Evolutionary conservation across 1,284 basidiomycete species (phyloP).

Genomic region (Chondrostereum purpureum): DNA sequence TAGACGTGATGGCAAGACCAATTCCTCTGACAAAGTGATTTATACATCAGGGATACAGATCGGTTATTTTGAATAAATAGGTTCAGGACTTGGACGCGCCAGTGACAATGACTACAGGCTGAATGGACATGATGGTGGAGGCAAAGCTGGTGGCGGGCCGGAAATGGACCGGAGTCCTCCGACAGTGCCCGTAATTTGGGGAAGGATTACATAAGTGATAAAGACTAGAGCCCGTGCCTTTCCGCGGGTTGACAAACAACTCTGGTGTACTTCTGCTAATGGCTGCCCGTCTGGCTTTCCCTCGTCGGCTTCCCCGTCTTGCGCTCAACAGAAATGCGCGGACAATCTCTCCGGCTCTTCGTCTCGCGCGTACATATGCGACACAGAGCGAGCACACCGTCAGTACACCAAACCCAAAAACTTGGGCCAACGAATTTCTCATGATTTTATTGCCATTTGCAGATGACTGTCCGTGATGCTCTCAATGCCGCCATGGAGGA

Average conservation of each 20-base stretch:
- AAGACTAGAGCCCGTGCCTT: neutral
- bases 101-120: slow-evolving; percentile 61
- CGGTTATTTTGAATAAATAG: no score
- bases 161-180: no score
- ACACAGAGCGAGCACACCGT: slow-evolving; percentile 51
- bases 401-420: slow-evolving; percentile 35
- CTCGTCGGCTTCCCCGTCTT: slow-evolving; percentile 36
- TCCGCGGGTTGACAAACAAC: neutral
- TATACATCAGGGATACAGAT: slow-evolving; percentile 10
- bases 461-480: slow-evolving; percentile 99
- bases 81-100: slow-evolving; percentile 81
- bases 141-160: neutral
- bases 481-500: slow-evolving; percentile 99
- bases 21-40: slow-evolving; percentile 60
- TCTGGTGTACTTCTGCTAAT: slow-evolving; percentile 32
- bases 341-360: slow-evolving; percentile 23
- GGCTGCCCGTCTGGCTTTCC: slow-evolving; percentile 58
- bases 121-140: slow-evolving; percentile 18
- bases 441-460: slow-evolving; percentile 9
- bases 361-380: slow-evolving; percentile 54
- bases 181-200: no score
- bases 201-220: no score
- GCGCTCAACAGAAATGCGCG: slow-evolving; percentile 24
- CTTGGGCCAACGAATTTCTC: neutral
- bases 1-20: slow-evolving; percentile 65